Base-by-base conservation (phyloP, 2,329 filamentous ascomycete genomes). In the Epichloe glyceriae region DNA sequence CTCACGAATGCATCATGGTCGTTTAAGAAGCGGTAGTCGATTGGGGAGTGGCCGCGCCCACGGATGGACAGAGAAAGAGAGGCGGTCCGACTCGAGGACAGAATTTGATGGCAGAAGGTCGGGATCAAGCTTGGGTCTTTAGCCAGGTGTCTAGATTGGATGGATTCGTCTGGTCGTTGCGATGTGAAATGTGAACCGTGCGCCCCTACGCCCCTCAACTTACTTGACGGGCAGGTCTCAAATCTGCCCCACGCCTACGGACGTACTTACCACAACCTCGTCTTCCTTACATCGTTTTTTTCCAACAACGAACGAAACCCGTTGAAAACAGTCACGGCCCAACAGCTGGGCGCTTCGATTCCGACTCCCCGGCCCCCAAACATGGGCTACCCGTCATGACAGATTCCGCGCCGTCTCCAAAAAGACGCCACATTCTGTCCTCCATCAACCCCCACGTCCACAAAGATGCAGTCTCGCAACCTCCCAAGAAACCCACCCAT, bases 361-460 rank as follows among this genome's bases (percentile, higher is more conserved):
- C 11, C 26, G 19, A 6, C 30, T 22, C 44, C 34, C 15, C 5
- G 11, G 2, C 12, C 17, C 7, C 38, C 17, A 34, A 50, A 10
- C 46, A 65, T 63, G 57, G 57, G 52, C 50, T 47, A 52, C 51
- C 48, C 59, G 55, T 57, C 53, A 70, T 70, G 68, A 62, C 59
- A 51, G 61, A 60, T 53, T 52, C 54, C 41, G 54, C 56, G 12
- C 52, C 64, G 46, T 70, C 69, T 26, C 65, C 69, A 33, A 65
- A 62, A 55, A 62, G 73, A 60, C 70, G 72, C n/a, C 72, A 71
- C 43, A 73, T 76, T 19, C 64, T 76, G 17, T 71, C 70, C 6
- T 76, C 73, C 6, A 72, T 74, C 57, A 74, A 75, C 54, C 69
- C 64, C 5, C 62, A 65, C 54, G 17, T 14, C 34, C 40, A 41